phyloP scores from a whole-genome alignment of 371 early-diverging fungal species.

The Amoeboaphelidium protococcarum region DNA sequence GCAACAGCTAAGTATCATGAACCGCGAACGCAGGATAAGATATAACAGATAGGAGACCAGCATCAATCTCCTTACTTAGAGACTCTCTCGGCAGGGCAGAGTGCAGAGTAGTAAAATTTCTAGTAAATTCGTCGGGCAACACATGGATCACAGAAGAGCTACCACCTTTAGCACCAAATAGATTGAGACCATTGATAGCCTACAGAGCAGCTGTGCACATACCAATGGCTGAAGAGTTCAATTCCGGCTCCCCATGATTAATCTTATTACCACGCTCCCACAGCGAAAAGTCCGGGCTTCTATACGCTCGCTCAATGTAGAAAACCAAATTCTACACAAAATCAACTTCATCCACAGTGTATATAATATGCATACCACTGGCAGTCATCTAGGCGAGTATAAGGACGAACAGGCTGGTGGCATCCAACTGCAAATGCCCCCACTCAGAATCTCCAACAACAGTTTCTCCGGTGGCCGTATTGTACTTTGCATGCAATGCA shows the following conservation, averaged over 20 bases:
- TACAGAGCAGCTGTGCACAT: slow-evolving; percentile 68
- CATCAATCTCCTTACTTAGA: slow-evolving; percentile 66
- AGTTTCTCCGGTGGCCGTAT: slow-evolving; percentile 51
- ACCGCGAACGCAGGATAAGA: slow-evolving; percentile 75
- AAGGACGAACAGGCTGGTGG: slow-evolving; percentile 31
- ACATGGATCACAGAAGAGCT: slow-evolving; percentile 50
- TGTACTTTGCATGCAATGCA: slow-evolving; percentile 66
- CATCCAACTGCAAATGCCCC: slow-evolving; percentile 32
- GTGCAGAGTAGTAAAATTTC: slow-evolving; percentile 49
- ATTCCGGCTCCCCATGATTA: slow-evolving; percentile 60
- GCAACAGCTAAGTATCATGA: slow-evolving; percentile 28
- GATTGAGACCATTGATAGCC: slow-evolving; percentile 58
- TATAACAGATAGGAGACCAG: slow-evolving; percentile 53
- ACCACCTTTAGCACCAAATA: slow-evolving; percentile 58
- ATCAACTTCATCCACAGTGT: slow-evolving; percentile 60
- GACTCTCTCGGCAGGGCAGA: slow-evolving; percentile 68
- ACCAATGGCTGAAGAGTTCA: slow-evolving; percentile 65
- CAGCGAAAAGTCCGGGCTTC: slow-evolving; percentile 66
- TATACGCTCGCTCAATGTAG: slow-evolving; percentile 42
- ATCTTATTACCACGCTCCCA: slow-evolving; percentile 79
- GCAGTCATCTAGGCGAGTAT: slow-evolving; percentile 65
- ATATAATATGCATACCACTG: slow-evolving; percentile 41
- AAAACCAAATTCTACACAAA: slow-evolving; percentile 71
- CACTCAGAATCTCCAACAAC: slow-evolving; percentile 65
- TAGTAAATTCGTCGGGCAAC: slow-evolving; percentile 56